phyloP scores from a whole-genome alignment of 176 grass and related monocot genomes.

The Paspalum notatum region DNA sequence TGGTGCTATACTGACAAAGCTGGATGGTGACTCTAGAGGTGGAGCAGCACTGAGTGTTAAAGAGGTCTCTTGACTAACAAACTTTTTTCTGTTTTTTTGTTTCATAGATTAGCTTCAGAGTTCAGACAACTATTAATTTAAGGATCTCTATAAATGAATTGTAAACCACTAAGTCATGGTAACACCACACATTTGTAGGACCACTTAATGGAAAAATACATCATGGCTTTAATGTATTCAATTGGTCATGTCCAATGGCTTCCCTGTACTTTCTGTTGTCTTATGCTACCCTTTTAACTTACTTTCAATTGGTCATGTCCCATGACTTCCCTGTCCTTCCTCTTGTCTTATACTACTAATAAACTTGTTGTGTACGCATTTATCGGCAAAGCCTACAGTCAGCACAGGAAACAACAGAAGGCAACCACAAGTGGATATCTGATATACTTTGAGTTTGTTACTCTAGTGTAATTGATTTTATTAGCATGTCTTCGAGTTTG shows the following conservation, averaged over 20 bases:
- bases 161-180: constrained; percentile 14
- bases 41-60: constrained; percentile 96
- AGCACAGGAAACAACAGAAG: too few relatives aligned
- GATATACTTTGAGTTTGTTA: too few relatives aligned
- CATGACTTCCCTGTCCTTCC: too few relatives aligned
- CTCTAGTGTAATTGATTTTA: too few relatives aligned
- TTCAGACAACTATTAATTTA: background rate
- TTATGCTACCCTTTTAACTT: background rate
- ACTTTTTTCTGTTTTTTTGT: background rate
- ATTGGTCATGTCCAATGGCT: background rate
- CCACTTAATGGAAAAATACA: constrained; percentile 14
- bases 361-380: too few relatives aligned
- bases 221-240: background rate
- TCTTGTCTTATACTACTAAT: too few relatives aligned
- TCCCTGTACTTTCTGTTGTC: constrained; percentile 9
- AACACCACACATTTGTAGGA: constrained; percentile 23
- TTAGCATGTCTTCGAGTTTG: too few relatives aligned
- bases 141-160: background rate
- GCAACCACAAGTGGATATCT: too few relatives aligned
- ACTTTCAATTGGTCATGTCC: background rate
- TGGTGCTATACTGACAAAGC: constrained; percentile 97
- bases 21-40: constrained; percentile 98
- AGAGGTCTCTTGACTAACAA: constrained; percentile 62
- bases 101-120: background rate
- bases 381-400: too few relatives aligned